Conservation (phyloP, 164 flowering plant genomes). For the Vitis cinerea region DNA sequence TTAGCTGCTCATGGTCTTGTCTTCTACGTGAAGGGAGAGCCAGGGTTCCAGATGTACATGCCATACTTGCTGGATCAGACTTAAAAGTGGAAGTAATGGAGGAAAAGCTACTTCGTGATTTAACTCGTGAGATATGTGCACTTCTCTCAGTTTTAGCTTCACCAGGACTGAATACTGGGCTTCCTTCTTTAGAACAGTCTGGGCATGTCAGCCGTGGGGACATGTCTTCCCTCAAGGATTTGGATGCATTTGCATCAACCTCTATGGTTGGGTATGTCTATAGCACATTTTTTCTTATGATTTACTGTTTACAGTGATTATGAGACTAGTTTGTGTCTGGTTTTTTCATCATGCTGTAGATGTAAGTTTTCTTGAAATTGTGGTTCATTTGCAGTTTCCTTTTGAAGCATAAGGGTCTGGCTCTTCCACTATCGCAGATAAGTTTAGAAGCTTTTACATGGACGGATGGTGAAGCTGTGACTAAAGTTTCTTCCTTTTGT, state of each 20-base stretch:
- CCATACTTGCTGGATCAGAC: constrained; percentile 57
- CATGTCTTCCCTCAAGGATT: constrained; percentile 51
- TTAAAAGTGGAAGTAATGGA: constrained; percentile 92
- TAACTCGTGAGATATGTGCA: constrained; percentile 84
- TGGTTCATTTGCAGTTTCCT: constrained; percentile 61
- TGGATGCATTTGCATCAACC: constrained; percentile 62
- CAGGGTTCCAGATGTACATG: constrained; percentile 74
- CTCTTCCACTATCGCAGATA: constrained; percentile 72
- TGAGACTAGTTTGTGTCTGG: not conserved
- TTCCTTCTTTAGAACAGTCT: constrained; percentile 72
- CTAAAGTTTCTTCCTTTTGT: constrained; percentile 72
- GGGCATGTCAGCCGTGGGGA: constrained; percentile 60
- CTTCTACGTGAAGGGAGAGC: constrained; percentile 88
- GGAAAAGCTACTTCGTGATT: constrained; percentile 83
- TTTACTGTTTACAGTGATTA: not conserved
- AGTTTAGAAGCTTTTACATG: constrained; percentile 65
- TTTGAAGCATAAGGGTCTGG: constrained; percentile 57
- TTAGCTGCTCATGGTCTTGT: constrained; percentile 77
- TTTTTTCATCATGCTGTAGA: not conserved
- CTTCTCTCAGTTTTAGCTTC: constrained; percentile 78
- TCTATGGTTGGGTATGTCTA: constrained; percentile 76
- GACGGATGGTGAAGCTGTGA: constrained; percentile 87
- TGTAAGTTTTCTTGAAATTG: not conserved
- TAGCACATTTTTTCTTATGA: not conserved
- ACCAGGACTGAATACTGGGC: constrained; percentile 63